phyloP scores from a whole-genome alignment of 768 basidiomycete genomes.

The Tylopilus sp. region DNA sequence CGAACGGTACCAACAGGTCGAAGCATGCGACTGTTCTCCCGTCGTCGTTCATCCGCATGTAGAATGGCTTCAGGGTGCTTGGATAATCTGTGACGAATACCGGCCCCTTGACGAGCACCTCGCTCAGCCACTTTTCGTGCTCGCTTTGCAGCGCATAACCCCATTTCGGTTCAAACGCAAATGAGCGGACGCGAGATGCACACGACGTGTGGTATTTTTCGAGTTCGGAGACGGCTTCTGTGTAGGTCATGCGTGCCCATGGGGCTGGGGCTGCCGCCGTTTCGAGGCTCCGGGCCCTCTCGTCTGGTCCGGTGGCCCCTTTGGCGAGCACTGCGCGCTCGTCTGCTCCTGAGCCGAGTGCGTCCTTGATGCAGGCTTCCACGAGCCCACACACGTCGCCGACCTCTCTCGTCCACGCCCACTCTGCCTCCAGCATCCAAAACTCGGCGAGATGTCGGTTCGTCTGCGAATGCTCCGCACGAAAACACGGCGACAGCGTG shows the following conservation, averaged over 20 bases:
- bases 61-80: conserved; percentile 81
- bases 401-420: conserved; percentile 55
- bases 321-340: conserved; percentile 34
- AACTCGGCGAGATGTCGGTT: conserved; percentile 95
- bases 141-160: conserved; percentile 78
- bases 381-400: conserved; percentile 52
- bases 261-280: conserved; percentile 34
- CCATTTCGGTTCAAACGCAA: conserved; percentile 60
- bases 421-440: conserved; percentile 99
- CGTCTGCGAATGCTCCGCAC: conserved; percentile 87
- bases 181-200: conserved; percentile 29
- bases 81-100: conserved; percentile 95
- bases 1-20: conserved; percentile 82
- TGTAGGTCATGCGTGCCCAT: conserved; percentile 80
- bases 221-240: conserved; percentile 66
- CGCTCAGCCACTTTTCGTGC: conserved; percentile 90
- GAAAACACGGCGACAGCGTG: conserved; percentile 91
- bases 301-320: conserved; percentile 31
- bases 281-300: conserved; percentile 34
- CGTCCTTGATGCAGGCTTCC: conserved; percentile 50
- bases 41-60: conserved; percentile 77
- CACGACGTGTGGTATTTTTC: conserved; percentile 31
- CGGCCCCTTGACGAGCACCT: conserved; percentile 62
- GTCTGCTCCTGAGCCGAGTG: conserved; percentile 33
- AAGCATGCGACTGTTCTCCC: conserved; percentile 84